Percentiles rank a stretch among this genome's conserved stretches.
phyloP scores from a whole-genome alignment of 257 asterid genomes.

The Echites panduratus region DNA sequence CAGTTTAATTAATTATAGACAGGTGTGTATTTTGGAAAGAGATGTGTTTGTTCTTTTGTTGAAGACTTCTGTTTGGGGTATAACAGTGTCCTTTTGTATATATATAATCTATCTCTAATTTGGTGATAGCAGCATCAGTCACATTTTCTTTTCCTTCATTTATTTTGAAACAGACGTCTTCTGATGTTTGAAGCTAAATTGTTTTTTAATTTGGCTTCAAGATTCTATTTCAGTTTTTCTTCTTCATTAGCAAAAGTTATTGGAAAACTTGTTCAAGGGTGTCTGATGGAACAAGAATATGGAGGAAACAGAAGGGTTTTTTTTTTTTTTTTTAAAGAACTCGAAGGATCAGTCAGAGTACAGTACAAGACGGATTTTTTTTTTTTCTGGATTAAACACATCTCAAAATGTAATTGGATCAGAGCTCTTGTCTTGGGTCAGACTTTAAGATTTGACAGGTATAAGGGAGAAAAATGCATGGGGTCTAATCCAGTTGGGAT shows the following conservation, averaged over 20 bases:
- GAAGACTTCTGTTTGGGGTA: not conserved
- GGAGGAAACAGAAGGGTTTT: not conserved
- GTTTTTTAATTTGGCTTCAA: slow-evolving; percentile 13
- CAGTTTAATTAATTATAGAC: not conserved
- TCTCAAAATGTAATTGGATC: not conserved
- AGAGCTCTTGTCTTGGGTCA: not conserved
- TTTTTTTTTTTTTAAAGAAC: not conserved
- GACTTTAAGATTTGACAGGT: slow-evolving; percentile 12
- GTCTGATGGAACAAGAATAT: not conserved
- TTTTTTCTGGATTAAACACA: too few species aligned
- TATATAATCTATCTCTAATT: not conserved
- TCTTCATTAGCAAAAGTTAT: not conserved
- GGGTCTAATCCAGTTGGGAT: slow-evolving; percentile 25
- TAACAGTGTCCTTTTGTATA: not conserved
- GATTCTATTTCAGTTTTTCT: not conserved
- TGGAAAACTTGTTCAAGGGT: not conserved
- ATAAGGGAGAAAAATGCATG: slow-evolving; percentile 9
- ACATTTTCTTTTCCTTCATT: not conserved
- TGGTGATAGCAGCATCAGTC: not conserved
- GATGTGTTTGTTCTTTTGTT: slow-evolving; percentile 1
- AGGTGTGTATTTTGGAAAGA: slow-evolving; percentile 4
- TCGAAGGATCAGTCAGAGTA: not conserved
- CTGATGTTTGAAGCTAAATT: not conserved
- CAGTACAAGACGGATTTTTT: not conserved
- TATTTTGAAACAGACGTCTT: not conserved